Base-by-base conservation (phyloP, 2,329 filamentous ascomycete species). In the Alternaria arborescens region DNA sequence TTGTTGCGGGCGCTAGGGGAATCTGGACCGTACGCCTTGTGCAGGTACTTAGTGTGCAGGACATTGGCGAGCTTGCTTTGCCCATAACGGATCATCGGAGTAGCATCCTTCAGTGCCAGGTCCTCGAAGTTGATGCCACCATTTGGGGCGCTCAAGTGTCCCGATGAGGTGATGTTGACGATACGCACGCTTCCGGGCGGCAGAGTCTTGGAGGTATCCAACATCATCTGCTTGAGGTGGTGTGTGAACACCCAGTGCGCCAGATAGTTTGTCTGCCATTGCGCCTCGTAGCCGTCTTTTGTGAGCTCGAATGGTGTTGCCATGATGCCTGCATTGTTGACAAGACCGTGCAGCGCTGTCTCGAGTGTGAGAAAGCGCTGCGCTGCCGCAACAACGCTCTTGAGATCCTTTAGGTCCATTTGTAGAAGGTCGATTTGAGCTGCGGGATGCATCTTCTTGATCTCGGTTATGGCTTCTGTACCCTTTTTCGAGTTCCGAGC, bases 261-360 rank as follows among this genome's bases (percentile, higher is more conserved):
- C 51, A 84, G 62, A 53, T 83, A 79, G 58, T 84, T 84, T 2
- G 78, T 81, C 26, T 78, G 82, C 60, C 83, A 80, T 47, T 83
- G 80, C 12, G 77, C 68, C 65, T 84, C 82, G 64, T 81, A 80
- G 28, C 80, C 81, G 41, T 83, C 80, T 24, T 71, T 62, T 1
- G 79, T 81, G 12, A 56, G 52, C 14, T 43, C 47, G 24, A 44
- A 69, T 1, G 63, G 74, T 32, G 78, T 71, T 16, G 32, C 32
- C 32, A 36, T 36, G 3, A 36, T 36, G 32, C 32, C 32, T 36
- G 32, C 32, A 12, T 36, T 36, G 32, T 36, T 36, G 32, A 36
- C 32, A 36, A 36, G 32, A 36, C 32, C 32, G 14, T 36, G 32
- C 14, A 36, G 32, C 32, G 14, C 32, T 6, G 32, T 36, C 32